A percentile compares a stretch with the other conserved stretches of the same genome.
Evolutionary conservation across 2,329 filamentous ascomycete genomes (phyloP).

Genomic region (Penicillium nordicum): DNA sequence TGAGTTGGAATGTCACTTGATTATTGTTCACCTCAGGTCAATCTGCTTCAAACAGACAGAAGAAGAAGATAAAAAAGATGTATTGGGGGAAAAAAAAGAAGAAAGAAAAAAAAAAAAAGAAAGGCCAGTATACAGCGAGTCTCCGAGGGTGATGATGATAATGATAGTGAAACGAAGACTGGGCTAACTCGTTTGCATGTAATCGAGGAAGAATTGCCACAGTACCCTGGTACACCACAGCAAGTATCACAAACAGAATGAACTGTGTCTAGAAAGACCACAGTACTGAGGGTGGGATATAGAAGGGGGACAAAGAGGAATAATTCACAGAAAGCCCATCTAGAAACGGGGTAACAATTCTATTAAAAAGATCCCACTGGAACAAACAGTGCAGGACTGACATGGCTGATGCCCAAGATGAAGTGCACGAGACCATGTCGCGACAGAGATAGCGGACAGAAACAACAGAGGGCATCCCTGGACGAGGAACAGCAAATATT

Average conservation of each 20-base stretch:
- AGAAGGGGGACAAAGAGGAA: not conserved
- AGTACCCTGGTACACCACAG: not conserved
- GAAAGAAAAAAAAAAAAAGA: too few species aligned
- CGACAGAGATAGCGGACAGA: conserved; percentile 21
- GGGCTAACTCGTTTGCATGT: not conserved
- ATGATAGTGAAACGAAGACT: not conserved
- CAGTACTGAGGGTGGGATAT: not conserved
- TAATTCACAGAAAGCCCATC: conserved; percentile 1
- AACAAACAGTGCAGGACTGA: conserved; percentile 19
- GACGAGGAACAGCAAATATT: conserved; percentile 24
- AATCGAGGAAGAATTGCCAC: not conserved
- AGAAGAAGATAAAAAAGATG: not conserved
- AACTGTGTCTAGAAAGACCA: not conserved
- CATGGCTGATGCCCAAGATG: conserved; percentile 21
- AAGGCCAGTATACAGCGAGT: not conserved
- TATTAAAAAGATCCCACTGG: conserved; percentile 22
- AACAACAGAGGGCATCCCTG: conserved; percentile 26
- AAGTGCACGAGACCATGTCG: conserved; percentile 30
- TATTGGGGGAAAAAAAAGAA: too few species aligned
- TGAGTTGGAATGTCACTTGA: not conserved
- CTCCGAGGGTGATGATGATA: not conserved
- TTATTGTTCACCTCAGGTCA: not conserved
- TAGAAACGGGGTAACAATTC: conserved; percentile 21
- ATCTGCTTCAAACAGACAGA: not conserved
- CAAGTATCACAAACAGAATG: not conserved